Evolutionary conservation across 257 asterid species (phyloP).

Genomic region (Solanum bukasovii): DNA sequence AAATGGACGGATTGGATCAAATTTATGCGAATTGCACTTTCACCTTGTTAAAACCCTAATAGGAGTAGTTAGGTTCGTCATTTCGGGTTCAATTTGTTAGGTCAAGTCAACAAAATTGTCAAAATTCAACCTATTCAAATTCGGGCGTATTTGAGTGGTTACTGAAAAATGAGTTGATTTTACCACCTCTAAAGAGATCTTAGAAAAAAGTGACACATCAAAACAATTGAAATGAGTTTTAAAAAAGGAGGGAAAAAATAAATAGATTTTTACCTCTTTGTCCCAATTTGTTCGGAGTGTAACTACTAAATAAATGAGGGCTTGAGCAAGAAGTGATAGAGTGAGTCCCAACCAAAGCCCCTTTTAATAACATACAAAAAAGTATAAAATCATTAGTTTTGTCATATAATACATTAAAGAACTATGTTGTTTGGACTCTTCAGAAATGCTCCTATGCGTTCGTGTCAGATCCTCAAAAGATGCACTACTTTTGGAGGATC

Average conservation of each 20-base stretch:
- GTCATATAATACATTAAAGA: background rate
- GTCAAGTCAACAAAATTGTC: background rate
- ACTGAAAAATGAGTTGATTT: background rate
- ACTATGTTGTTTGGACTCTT: background rate
- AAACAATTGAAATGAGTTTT: background rate
- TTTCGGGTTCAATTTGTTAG: background rate
- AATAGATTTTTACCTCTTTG: slow-evolving; percentile 31
- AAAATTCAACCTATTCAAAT: background rate
- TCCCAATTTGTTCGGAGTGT: slow-evolving; percentile 52
- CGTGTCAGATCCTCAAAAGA: background rate
- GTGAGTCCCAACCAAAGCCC: slow-evolving; percentile 61
- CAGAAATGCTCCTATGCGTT: accelerated
- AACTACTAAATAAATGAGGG: slow-evolving; percentile 33
- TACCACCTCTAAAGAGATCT: background rate
- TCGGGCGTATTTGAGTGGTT: background rate
- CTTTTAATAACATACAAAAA: slow-evolving; percentile 3
- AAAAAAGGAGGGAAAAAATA: background rate
- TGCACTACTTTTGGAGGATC: background rate
- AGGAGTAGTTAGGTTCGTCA: background rate
- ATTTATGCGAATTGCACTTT: background rate
- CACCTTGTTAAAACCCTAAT: background rate
- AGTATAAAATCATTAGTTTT: background rate
- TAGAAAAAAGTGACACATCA: background rate
- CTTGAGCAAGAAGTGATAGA: slow-evolving; percentile 49
- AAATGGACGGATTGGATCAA: background rate